Evolutionary conservation across 805 yeast genomes (phyloP).

Genomic region (Torulaspora franciscae): DNA sequence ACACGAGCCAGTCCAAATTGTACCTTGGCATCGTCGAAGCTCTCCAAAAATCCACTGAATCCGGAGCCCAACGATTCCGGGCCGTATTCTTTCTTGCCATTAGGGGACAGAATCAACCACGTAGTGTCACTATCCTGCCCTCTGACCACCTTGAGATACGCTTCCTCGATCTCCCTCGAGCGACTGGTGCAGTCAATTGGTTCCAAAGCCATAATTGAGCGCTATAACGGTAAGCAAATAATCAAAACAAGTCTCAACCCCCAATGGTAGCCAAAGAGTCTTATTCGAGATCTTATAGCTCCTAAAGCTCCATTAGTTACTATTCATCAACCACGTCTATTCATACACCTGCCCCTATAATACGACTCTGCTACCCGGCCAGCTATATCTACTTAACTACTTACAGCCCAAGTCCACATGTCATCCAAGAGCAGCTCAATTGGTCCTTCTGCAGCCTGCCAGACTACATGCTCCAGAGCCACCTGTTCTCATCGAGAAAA

Average conservation of each 20-base stretch:
- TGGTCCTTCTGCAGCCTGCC: too few relatives aligned
- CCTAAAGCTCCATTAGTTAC: too few relatives aligned
- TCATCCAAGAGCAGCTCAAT: too few relatives aligned
- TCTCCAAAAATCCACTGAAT: conserved; percentile 70
- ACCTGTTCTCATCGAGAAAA: too few relatives aligned
- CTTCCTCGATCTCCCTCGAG: conserved; percentile 67
- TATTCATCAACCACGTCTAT: too few relatives aligned
- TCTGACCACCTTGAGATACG: conserved; percentile 73
- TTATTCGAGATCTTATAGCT: neutral
- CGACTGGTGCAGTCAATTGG: conserved; percentile 57
- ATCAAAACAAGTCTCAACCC: neutral
- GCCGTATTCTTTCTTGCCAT: conserved; percentile 43
- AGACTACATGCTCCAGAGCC: too few relatives aligned
- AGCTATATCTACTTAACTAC: too few relatives aligned
- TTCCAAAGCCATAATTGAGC: conserved; percentile 36
- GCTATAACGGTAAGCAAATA: neutral
- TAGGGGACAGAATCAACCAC: conserved; percentile 81
- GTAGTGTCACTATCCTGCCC: conserved; percentile 58
- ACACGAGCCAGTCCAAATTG: conserved; percentile 89
- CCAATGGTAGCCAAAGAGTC: neutral
- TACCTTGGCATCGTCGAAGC: conserved; percentile 80
- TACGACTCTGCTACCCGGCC: too few relatives aligned
- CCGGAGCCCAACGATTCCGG: conserved; percentile 51
- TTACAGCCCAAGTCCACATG: too few relatives aligned
- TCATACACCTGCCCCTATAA: too few relatives aligned